Evolutionary conservation across 1,139 yeast species (phyloP), one percentile per base, ranked within the genome.

Genomic region (Taphrina wiesneri): DNA sequence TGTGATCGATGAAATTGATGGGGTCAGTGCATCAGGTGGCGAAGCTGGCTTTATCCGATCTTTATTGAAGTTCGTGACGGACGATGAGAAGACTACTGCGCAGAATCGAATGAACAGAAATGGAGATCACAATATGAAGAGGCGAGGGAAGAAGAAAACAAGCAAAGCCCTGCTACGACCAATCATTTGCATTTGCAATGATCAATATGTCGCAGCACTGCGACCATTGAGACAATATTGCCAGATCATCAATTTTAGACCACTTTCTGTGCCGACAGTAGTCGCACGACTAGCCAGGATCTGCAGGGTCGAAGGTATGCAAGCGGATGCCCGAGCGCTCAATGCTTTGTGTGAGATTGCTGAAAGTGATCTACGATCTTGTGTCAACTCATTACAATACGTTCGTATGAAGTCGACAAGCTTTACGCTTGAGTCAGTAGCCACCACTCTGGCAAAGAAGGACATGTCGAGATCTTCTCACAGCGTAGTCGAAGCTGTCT

Each of bases 131-230:
- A 56, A 68, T 7, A 69, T 57, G 36, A 69, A 71, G 66, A 69
- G 71, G 65, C 71, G 70, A 49, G 70, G 75, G 68, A 72, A 74
- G 71, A 75, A 72, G 51, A 67, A 69, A 26, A 61, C 71, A 74
- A 74, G 71, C 69, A 81, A 79, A 51, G 77, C 86, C 3, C 76
- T 92, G 56, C 80, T 82, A 71, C 80, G 99, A 70, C 99, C 99
- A 0, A 90, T 93, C 23, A 89, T 93, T 65, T 93, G 96, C 60
- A 85, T 93, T 67, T 96, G 98, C 74, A 93, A 93, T 75, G 96
- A 93, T 73, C 82, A 87, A 0, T 92, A 88, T 74, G 83, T 89
- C 0, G 82, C 84, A 3, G 82, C 89, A 3, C 79, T 93, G 77
- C 95, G 91, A 65, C 85, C 84, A 69, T 77, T 93, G 68, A 83